These are phyloP conservation scores for Bremia lactucae DNA, from an alignment of 352 stramenopile genomes.

Conservation along the genomic window DNA sequence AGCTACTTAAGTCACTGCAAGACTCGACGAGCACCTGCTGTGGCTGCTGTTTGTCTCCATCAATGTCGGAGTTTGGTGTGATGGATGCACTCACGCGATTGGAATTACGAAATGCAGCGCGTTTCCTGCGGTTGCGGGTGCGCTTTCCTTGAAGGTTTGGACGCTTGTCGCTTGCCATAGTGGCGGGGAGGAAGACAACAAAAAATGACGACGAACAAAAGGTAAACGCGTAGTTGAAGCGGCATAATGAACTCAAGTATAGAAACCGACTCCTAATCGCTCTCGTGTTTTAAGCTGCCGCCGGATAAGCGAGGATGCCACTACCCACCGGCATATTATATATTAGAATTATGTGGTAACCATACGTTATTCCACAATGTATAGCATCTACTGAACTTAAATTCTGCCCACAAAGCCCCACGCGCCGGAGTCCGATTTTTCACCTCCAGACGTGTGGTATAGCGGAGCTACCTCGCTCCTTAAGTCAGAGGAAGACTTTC, in stretches of 20 bases:
- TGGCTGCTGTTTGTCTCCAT: constrained; percentile 9
- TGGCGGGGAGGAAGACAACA: constrained; percentile 2
- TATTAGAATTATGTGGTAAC: too few relatives aligned
- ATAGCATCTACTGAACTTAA: too few relatives aligned
- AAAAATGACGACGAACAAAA: constrained; percentile 15
- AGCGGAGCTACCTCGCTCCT: too few relatives aligned
- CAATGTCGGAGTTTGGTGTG: constrained; percentile 25
- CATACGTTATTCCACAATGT: too few relatives aligned
- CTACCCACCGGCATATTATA: too few relatives aligned
- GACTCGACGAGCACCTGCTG: constrained; percentile 3
- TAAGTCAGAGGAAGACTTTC: too few relatives aligned
- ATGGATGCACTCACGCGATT: constrained; percentile 8
- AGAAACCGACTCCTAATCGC: constrained; percentile 17
- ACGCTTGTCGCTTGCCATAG: constrained; percentile 55
- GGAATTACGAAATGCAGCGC: constrained; percentile 24
- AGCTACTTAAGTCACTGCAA: background rate
- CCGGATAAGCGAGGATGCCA: too few relatives aligned
- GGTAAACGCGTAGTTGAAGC: constrained; percentile 24
- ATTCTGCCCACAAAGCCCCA: too few relatives aligned
- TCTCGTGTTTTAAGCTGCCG: too few relatives aligned
- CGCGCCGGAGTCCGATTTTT: too few relatives aligned
- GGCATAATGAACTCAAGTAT: constrained; percentile 20
- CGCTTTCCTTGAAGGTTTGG: constrained; percentile 56
- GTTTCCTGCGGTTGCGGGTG: constrained; percentile 48
- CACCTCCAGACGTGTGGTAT: too few relatives aligned